These are phyloP conservation scores for Bisporella sp. DNA, from an alignment of 2,329 filamentous ascomycete species.

Conservation along the genomic window DNA sequence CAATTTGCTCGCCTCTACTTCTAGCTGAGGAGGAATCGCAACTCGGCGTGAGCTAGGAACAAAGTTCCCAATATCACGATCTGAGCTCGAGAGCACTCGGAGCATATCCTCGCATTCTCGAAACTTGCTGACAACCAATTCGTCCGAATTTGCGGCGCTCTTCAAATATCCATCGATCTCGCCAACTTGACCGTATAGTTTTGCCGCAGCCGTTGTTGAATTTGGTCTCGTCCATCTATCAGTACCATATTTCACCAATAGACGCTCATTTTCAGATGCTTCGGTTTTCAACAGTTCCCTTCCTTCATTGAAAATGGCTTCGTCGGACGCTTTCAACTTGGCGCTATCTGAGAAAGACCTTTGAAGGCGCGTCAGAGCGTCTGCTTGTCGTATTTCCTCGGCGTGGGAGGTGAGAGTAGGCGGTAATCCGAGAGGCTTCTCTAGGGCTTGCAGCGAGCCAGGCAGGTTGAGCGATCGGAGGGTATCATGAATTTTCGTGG, in stretches of 20 bases:
- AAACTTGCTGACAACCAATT: slow-evolving; percentile 64
- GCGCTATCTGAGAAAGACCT: slow-evolving; percentile 82
- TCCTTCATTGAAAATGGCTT: slow-evolving; percentile 75
- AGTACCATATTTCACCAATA: slow-evolving; percentile 75
- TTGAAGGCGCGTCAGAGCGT: slow-evolving; percentile 71
- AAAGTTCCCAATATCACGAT: slow-evolving; percentile 76
- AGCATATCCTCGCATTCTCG: slow-evolving; percentile 69
- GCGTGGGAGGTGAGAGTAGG: slow-evolving; percentile 81
- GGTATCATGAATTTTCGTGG: slow-evolving; percentile 69
- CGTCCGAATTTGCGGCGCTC: slow-evolving; percentile 59
- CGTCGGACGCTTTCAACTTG: slow-evolving; percentile 76
- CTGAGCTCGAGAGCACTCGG: slow-evolving; percentile 68
- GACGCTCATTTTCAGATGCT: slow-evolving; percentile 71
- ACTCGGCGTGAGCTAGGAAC: slow-evolving; percentile 80
- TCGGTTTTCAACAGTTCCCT: slow-evolving; percentile 72
- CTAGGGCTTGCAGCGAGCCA: slow-evolving; percentile 85
- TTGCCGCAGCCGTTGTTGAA: slow-evolving; percentile 57
- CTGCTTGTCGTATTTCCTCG: slow-evolving; percentile 87
- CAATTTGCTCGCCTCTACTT: slow-evolving; percentile 69
- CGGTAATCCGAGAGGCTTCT: slow-evolving; percentile 88
- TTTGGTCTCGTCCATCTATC: slow-evolving; percentile 72
- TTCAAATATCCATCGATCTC: slow-evolving; percentile 87
- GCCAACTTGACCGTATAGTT: slow-evolving; percentile 29
- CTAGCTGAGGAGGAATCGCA: slow-evolving; percentile 72
- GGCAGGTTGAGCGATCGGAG: slow-evolving; percentile 81